Base-by-base conservation (phyloP, 495 filamentous ascomycete species). In the Neurospora sp. region DNA sequence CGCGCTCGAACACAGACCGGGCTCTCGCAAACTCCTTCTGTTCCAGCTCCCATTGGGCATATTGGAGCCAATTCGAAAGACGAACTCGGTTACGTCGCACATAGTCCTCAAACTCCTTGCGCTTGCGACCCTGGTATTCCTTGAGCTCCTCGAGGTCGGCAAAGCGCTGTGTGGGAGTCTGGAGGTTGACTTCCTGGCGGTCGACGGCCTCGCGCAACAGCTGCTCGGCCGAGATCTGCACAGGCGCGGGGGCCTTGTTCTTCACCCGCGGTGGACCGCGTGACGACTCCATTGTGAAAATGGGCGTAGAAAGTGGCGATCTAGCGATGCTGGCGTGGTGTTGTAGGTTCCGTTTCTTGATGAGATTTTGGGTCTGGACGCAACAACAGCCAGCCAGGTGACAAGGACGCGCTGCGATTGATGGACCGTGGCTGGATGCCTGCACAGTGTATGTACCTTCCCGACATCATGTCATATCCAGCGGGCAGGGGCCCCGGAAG, bases 61-160 rank as follows among this genome's bases (percentile, higher is more conserved):
- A 99, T 75, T 93, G 91, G 89, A 97, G 94, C 96, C 96, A 99
- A 80, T 99, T 98, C 82, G 96, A 96, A 87, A 98, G 94, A 75
- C 97, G 97, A 77, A 98, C 87, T 76, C 94, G 83, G 78, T 98
- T 98, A 70, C 96, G 92, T 72, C 93, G 91, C 69, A 98, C 93
- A 92, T 97, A 98, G 86, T 97, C 92, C 81, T 99, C 96, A 77
- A 97, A 99, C 78, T 98, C 96, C 81, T 94, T 96, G 75, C 96
- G 86, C 83, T 98, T 98, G 70, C 96, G 89, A 70, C 94, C 95
- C 78, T 98, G 96, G 83, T 92, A 97, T 81, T 98, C 96, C 84
- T 98, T 95, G 48, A 99, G 88, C 86, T 99, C 96, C 85, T 99
- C 96, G 78, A 99, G 88, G 78, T 99, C 96, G 70, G 92, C 93